A percentile compares a stretch with the other conserved stretches of the same genome.
phyloP scores from a whole-genome alignment of 495 filamentous ascomycete species.

The Neurospora sp. region DNA sequence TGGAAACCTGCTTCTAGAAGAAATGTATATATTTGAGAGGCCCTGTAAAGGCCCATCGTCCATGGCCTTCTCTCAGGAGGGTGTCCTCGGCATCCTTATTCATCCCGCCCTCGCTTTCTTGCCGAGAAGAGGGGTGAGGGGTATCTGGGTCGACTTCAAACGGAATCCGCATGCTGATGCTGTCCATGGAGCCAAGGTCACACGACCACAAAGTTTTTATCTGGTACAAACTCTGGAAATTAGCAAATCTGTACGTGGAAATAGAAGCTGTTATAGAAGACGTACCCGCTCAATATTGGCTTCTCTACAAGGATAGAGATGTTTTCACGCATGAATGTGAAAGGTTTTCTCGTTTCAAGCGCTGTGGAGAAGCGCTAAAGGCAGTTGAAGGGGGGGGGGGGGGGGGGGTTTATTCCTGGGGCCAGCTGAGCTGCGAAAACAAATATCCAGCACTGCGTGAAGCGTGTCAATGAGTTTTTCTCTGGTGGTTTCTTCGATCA shows the following conservation, averaged over 20 bases:
- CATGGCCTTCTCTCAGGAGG: neutral
- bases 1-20: neutral
- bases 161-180: neutral
- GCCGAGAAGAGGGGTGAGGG: neutral
- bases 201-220: neutral
- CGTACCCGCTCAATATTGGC: neutral
- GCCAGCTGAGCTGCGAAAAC: too few species aligned
- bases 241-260: neutral
- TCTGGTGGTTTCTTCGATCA: too few species aligned
- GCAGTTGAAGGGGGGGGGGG: neutral
- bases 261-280: neutral
- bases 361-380: neutral
- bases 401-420: too few species aligned
- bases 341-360: neutral
- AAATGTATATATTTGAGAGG: neutral
- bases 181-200: neutral
- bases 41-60: neutral
- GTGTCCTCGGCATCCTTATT: neutral
- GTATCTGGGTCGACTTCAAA: neutral
- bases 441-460: too few species aligned
- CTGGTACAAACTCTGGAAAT: neutral
- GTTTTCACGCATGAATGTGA: neutral
- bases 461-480: too few species aligned
- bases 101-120: neutral
- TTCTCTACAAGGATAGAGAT: neutral